Evolutionary conservation across 192 early-diverging fungal species (phyloP).

Genomic region (Coemansia sp.): DNA sequence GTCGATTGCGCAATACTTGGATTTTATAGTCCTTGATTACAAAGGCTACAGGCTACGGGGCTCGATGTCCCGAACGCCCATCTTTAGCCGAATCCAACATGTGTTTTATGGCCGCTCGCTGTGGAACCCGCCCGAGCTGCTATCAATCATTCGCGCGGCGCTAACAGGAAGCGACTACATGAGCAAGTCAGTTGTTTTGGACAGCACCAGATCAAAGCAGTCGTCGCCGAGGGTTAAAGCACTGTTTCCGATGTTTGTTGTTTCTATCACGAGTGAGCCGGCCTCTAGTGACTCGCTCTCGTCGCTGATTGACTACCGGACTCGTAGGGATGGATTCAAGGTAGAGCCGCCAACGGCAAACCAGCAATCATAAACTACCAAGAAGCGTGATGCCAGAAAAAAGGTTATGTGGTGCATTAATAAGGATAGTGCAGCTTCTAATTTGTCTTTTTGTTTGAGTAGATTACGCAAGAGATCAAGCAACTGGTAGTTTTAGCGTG

Average conservation of each 20-base stretch:
- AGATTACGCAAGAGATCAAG: constrained; percentile 12
- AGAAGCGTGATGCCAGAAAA: too few species aligned
- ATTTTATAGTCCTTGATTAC: constrained; percentile 27
- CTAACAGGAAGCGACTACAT: constrained; percentile 15
- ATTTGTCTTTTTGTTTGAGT: neutral
- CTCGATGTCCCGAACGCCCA: constrained; percentile 28
- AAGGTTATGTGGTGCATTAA: too few species aligned
- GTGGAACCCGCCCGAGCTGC: constrained; percentile 11
- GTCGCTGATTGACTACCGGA: neutral
- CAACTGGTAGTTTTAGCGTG: constrained; percentile 27
- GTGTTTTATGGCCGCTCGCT: constrained; percentile 17
- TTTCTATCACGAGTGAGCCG: constrained; percentile 12
- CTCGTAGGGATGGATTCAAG: neutral
- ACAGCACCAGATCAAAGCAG: too few species aligned
- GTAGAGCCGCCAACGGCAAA: neutral
- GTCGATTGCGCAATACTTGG: constrained; percentile 14
- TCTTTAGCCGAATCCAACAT: constrained; percentile 24
- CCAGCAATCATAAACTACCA: too few species aligned
- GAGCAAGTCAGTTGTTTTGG: too few species aligned
- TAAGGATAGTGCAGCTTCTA: too few species aligned
- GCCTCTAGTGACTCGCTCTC: neutral
- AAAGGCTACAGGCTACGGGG: constrained; percentile 16
- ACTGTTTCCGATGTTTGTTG: constrained; percentile 30
- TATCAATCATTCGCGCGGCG: constrained; percentile 9
- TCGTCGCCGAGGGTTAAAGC: too few species aligned